A percentile compares a stretch with the other conserved stretches of the same genome.
phyloP scores from a whole-genome alignment of 2,329 filamentous ascomycete genomes.

The Cordyceps militaris region DNA sequence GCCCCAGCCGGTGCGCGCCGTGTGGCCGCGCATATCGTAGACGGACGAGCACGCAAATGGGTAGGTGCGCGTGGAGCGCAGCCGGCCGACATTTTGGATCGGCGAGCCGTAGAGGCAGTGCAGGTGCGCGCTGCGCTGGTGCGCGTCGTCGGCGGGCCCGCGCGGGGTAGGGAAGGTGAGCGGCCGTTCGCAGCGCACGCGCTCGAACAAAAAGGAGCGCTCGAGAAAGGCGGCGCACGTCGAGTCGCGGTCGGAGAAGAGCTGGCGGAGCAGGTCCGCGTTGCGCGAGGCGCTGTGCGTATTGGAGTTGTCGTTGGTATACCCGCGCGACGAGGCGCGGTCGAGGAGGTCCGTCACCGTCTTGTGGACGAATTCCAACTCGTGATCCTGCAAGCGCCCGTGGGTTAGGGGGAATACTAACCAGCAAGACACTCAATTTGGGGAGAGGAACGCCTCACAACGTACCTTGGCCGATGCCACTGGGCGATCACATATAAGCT shows the following conservation, averaged over 20 bases:
- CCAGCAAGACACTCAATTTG: not conserved
- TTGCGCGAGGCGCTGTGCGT: constrained; percentile 42
- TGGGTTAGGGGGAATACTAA: not conserved
- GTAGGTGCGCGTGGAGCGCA: constrained; percentile 36
- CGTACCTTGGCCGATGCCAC: constrained; percentile 34
- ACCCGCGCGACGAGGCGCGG: constrained; percentile 32
- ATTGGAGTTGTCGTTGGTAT: constrained; percentile 23
- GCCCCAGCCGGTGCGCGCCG: constrained; percentile 55
- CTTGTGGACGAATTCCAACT: constrained; percentile 42
- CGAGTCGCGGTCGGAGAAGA: constrained; percentile 39
- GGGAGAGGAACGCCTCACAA: not conserved
- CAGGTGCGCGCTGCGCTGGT: constrained; percentile 62
- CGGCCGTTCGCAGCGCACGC: constrained; percentile 37
- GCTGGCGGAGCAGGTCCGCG: constrained; percentile 33
- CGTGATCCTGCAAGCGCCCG: constrained; percentile 32
- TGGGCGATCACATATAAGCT: constrained; percentile 33
- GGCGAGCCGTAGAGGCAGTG: constrained; percentile 64
- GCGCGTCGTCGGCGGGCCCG: constrained; percentile 21
- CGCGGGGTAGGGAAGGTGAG: constrained; percentile 23
- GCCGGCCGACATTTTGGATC: constrained; percentile 33
- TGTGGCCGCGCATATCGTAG: constrained; percentile 68
- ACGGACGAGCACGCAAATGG: constrained; percentile 61
- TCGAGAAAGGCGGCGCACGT: constrained; percentile 56
- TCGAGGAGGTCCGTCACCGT: constrained; percentile 39
- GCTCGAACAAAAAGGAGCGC: constrained; percentile 55